phyloP scores from a whole-genome alignment of 2,329 filamentous ascomycete species.

The Trichoderma sp. region DNA sequence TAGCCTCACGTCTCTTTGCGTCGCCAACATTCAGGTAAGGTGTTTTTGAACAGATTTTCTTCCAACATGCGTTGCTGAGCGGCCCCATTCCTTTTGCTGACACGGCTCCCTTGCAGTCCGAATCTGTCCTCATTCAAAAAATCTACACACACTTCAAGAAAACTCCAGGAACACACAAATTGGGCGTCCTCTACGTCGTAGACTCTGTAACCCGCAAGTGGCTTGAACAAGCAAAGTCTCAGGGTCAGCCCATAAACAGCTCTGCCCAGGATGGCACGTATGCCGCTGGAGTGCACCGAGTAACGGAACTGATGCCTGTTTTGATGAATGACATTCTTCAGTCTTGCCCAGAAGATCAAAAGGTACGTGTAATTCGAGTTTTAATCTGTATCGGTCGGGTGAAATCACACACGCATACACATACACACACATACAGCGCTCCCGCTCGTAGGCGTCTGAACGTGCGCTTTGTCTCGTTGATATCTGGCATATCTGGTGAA shows the following conservation, averaged over 20 bases:
- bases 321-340: constrained; percentile 95
- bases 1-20: constrained; percentile 82
- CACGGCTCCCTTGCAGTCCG: constrained; percentile 59
- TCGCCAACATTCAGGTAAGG: constrained; percentile 82
- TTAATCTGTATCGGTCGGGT: constrained; percentile 17
- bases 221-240: constrained; percentile 89
- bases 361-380: constrained; percentile 65
- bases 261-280: constrained; percentile 86
- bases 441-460: constrained; percentile 20
- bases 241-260: constrained; percentile 77
- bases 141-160: constrained; percentile 98
- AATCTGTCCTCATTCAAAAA: constrained; percentile 92
- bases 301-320: constrained; percentile 89
- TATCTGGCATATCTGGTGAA: constrained; percentile 3
- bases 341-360: constrained; percentile 87
- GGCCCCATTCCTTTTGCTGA: background rate
- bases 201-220: constrained; percentile 99
- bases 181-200: constrained; percentile 99
- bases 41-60: background rate
- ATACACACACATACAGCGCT: background rate
- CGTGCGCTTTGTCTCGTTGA: constrained; percentile 12
- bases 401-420: background rate
- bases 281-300: constrained; percentile 91
- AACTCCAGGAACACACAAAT: constrained; percentile 89
- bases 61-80: background rate